These are phyloP conservation scores for Aureobasidium sp. DNA, from an alignment of 2,329 filamentous ascomycete genomes.

Conservation along the genomic window DNA sequence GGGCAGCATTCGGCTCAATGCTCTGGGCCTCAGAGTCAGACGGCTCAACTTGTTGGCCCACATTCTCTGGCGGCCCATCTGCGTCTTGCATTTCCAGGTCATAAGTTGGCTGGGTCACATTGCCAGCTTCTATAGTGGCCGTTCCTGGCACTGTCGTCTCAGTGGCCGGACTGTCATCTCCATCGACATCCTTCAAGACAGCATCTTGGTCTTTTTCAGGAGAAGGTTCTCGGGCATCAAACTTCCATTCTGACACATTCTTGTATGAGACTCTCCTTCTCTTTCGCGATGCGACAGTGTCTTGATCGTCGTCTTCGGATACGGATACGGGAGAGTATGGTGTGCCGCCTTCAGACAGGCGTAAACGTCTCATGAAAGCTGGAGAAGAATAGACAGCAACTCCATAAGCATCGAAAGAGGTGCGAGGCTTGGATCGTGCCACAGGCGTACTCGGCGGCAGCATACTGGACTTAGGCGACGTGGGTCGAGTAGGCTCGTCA, in stretches of 20 bases:
- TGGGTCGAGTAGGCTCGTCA: constrained; percentile 10
- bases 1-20: background rate
- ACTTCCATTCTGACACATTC: constrained; percentile 63
- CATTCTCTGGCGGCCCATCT: background rate
- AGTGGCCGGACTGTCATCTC: background rate
- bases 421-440: constrained; percentile 12
- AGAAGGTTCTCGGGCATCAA: constrained; percentile 62
- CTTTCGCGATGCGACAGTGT: constrained; percentile 57
- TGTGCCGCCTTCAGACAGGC: constrained; percentile 60
- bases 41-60: background rate
- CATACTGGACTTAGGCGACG: constrained; percentile 15
- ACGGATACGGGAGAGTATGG: constrained; percentile 61
- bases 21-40: background rate
- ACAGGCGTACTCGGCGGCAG: constrained; percentile 15
- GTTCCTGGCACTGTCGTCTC: background rate
- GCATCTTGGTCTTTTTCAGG: constrained; percentile 45
- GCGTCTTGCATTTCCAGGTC: background rate
- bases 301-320: constrained; percentile 54
- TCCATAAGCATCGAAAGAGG: constrained; percentile 6
- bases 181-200: constrained; percentile 1
- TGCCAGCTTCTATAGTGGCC: background rate
- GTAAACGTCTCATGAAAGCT: constrained; percentile 65
- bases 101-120: background rate
- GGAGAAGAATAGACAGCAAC: constrained; percentile 62
- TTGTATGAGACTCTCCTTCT: constrained; percentile 61